Evolutionary conservation across 2,329 filamentous ascomycete genomes (phyloP).

Genomic region (Aureobasidium melanogenum): DNA sequence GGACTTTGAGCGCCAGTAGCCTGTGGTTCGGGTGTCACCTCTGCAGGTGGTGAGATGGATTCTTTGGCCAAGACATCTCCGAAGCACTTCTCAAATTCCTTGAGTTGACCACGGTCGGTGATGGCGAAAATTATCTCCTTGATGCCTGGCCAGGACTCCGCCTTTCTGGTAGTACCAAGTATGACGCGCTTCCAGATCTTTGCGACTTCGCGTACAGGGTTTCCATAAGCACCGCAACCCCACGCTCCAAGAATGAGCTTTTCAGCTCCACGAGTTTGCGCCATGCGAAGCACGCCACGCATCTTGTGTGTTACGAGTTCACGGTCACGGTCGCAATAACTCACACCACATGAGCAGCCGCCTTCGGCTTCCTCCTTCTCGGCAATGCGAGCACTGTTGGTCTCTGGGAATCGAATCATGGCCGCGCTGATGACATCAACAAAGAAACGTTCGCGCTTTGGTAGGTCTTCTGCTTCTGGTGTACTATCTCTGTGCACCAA

Average conservation of each 20-base stretch:
- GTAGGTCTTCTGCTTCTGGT: slow-evolving; percentile 29
- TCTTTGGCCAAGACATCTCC: slow-evolving; percentile 24
- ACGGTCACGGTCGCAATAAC: slow-evolving; percentile 38
- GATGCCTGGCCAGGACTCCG: slow-evolving; percentile 36
- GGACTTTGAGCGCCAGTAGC: background rate
- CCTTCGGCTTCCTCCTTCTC: slow-evolving; percentile 23
- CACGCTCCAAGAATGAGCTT: slow-evolving; percentile 53
- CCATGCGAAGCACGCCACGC: slow-evolving; percentile 47
- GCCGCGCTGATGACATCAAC: slow-evolving; percentile 51
- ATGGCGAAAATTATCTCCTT: slow-evolving; percentile 53
- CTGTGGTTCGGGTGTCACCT: background rate
- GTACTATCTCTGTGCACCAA: slow-evolving; percentile 46
- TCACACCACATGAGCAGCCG: slow-evolving; percentile 29
- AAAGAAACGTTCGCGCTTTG: slow-evolving; percentile 47
- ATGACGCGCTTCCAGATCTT: slow-evolving; percentile 43
- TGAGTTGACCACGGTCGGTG: slow-evolving; percentile 42
- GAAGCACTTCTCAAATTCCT: slow-evolving; percentile 43
- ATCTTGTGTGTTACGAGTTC: slow-evolving; percentile 48
- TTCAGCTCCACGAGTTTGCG: slow-evolving; percentile 35
- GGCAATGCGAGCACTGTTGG: slow-evolving; percentile 11
- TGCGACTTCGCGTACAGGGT: slow-evolving; percentile 52
- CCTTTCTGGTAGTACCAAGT: slow-evolving; percentile 20
- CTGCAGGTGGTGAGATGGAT: slow-evolving; percentile 13
- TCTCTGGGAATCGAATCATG: slow-evolving; percentile 50
- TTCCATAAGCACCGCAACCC: slow-evolving; percentile 57